Base-by-base conservation (phyloP, 768 basidiomycete genomes). In the Hygrocybe punicea region DNA sequence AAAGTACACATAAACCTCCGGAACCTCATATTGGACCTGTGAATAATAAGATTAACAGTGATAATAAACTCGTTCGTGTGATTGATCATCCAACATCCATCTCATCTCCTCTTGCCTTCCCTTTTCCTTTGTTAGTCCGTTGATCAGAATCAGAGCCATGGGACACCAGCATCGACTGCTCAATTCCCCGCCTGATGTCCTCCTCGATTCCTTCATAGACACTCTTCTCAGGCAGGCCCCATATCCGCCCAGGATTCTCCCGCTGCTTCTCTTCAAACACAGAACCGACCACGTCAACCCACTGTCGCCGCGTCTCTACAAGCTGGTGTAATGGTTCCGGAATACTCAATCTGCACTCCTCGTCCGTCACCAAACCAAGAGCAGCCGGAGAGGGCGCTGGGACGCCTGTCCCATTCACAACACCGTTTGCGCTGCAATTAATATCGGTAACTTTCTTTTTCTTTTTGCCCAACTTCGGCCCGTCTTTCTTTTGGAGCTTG, bases 401-500 rank as follows among this genome's bases (percentile, higher is more conserved):
- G 66, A 44, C 66, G 63, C 47, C 70, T 67, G 42, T 70, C 71
- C 60, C 69, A 60, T 53, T 73, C 62, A 50, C 60, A 58, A n/a
- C 37, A 19, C 69, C 72, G 23, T 71, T 71, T 52, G 66, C 56
- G 40, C 57, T 67, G 52, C 70, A 69, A 25, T 67, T 65, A 33
- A 62, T 65, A 49, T 62, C 56, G 48, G 68, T 60, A 36, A 67
- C 70, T 67, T 72, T 81, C 78, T 83, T 89, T 76, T 90, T 92
- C 75, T 87, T 90, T 81, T 89, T 89, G 70, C 81, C 83, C 14
- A 81, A 72, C 71, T 92, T 93, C 11, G 85, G 84, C 3, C 72
- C 80, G 54, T 89, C 87, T 70, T 89, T 92, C 76, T 89, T 87
- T 76, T 91, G 87, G 47, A 94, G 78, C 70, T 89, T 93, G 52